These are phyloP conservation scores for Globisporangium megalacanthum DNA, from an alignment of 352 stramenopile genomes.

Conservation along the genomic window DNA sequence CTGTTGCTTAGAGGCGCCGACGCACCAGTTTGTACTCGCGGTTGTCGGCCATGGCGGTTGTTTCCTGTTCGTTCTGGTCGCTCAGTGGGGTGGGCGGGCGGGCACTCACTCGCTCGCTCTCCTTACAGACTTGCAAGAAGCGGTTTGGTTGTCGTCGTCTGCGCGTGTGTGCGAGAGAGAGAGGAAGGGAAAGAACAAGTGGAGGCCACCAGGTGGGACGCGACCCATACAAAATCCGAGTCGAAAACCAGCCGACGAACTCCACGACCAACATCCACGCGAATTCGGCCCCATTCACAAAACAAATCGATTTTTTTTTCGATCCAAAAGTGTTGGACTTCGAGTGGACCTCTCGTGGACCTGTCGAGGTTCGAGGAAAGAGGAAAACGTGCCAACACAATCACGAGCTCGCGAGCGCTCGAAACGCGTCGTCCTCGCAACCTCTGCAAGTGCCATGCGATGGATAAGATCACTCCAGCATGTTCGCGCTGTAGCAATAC, in stretches of 20 bases:
- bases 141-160: not conserved
- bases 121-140: too few species aligned
- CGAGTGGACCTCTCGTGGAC: too few species aligned
- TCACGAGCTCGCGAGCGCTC: too few species aligned
- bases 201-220: too few species aligned
- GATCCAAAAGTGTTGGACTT: not conserved
- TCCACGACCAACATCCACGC: not conserved
- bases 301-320: not conserved
- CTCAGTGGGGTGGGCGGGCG: not conserved
- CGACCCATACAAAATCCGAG: not conserved
- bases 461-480: too few species aligned
- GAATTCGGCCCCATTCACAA: not conserved
- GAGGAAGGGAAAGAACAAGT: not conserved
- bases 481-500: too few species aligned
- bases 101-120: not conserved
- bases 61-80: not conserved
- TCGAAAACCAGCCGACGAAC: not conserved
- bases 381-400: too few species aligned
- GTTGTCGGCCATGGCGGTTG: constrained; percentile 48
- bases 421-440: too few species aligned
- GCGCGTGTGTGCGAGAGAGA: constrained; percentile 1
- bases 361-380: too few species aligned
- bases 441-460: too few species aligned
- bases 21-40: constrained; percentile 83
- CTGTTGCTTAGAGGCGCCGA: not conserved